Conservation (phyloP, 805 yeast species). For the Kurtzmaniella cleridarum region DNA sequence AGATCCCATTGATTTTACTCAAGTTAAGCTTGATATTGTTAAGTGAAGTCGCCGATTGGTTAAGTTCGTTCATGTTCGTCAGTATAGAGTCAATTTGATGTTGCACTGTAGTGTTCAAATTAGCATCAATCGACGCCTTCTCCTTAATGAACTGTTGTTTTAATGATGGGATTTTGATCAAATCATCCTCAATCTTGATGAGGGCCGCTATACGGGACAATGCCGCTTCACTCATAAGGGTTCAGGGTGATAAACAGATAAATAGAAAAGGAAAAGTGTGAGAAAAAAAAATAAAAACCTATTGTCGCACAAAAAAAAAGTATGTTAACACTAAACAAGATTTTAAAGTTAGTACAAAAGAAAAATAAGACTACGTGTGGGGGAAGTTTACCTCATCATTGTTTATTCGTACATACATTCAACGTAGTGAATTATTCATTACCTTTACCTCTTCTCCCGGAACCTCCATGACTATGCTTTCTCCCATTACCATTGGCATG, state of each 20-base stretch:
- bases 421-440: too few relatives aligned
- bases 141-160: slow-evolving; percentile 60
- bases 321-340: too few relatives aligned
- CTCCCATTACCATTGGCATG: slow-evolving; percentile 1
- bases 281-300: too few relatives aligned
- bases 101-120: slow-evolving; percentile 65
- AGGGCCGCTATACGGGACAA: slow-evolving; percentile 34
- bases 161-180: slow-evolving; percentile 47
- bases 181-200: slow-evolving; percentile 45
- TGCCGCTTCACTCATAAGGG: slow-evolving; percentile 36
- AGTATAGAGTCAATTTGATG: slow-evolving; percentile 55
- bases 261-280: too few relatives aligned
- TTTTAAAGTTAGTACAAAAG: too few relatives aligned
- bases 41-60: slow-evolving; percentile 33
- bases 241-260: background rate
- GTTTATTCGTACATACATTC: too few relatives aligned
- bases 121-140: slow-evolving; percentile 68
- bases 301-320: too few relatives aligned
- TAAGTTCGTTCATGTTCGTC: slow-evolving; percentile 46
- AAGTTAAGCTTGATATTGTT: slow-evolving; percentile 35
- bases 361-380: too few relatives aligned
- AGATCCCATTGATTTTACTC: slow-evolving; percentile 42
- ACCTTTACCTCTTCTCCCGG: too few relatives aligned
- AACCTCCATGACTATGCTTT: background rate
- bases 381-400: too few relatives aligned